Conservation (phyloP, 495 filamentous ascomycete species). For the Penicillium canescens region DNA sequence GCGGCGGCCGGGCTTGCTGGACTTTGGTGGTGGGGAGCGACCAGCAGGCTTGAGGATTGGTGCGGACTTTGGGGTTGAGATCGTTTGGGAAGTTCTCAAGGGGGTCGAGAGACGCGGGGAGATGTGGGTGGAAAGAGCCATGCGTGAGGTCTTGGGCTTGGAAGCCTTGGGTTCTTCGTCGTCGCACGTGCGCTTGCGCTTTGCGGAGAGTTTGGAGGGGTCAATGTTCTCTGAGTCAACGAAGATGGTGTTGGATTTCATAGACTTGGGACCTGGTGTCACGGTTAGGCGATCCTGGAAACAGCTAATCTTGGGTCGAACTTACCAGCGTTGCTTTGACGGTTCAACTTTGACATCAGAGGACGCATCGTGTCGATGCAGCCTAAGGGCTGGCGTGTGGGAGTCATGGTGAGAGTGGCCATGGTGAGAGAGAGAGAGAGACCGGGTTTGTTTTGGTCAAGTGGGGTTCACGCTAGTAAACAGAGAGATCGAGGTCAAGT, state of each 20-base stretch:
- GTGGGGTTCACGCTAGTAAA: slow-evolving; percentile 23
- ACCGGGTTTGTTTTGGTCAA: slow-evolving; percentile 32
- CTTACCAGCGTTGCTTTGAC: slow-evolving; percentile 57
- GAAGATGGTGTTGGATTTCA: slow-evolving; percentile 29
- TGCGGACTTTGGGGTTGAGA: slow-evolving; percentile 37
- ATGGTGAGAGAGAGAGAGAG: slow-evolving; percentile 23
- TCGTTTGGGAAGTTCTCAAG: slow-evolving; percentile 29
- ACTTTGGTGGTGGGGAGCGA: slow-evolving; percentile 40
- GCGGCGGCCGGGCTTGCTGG: slow-evolving; percentile 37
- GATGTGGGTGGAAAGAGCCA: slow-evolving; percentile 32
- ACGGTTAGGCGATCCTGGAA: not conserved
- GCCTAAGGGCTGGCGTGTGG: slow-evolving; percentile 46
- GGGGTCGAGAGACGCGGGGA: slow-evolving; percentile 35
- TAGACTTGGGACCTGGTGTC: slow-evolving; percentile 23
- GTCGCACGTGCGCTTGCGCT: slow-evolving; percentile 55
- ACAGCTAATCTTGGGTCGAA: not conserved
- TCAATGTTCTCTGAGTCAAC: slow-evolving; percentile 77
- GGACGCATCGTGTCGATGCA: slow-evolving; percentile 46
- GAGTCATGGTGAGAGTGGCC: slow-evolving; percentile 45
- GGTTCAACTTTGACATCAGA: slow-evolving; percentile 46
- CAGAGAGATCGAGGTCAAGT: slow-evolving; percentile 3
- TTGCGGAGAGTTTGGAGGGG: slow-evolving; percentile 64
- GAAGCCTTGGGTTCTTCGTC: slow-evolving; percentile 49
- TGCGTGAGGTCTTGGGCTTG: slow-evolving; percentile 46
- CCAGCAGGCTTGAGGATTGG: slow-evolving; percentile 39